Base-by-base conservation (phyloP, 495 filamentous ascomycete species). In the Tetracladium setigerum region DNA sequence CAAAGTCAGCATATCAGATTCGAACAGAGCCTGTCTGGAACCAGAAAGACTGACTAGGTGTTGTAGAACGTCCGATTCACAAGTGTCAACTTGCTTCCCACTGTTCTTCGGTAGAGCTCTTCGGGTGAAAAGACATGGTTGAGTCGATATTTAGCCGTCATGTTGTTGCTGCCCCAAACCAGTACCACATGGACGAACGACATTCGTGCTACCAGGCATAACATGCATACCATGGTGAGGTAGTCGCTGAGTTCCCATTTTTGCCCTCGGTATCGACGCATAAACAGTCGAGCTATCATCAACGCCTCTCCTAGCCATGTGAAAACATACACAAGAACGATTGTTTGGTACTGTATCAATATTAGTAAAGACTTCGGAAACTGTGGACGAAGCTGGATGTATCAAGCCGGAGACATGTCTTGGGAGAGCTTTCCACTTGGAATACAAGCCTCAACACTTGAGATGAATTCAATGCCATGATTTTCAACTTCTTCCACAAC, bases 101-200 rank as follows among this genome's bases (percentile, higher is more conserved):
- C 54, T 40, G 59, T 59, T 35, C 62, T 49, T 17, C 52, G 61
- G 38, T 56, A 63, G 34, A 67, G 62, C 44, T 65, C 64, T 4
- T 42, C 24, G 1, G 38, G 15, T 15, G 56, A 55, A 45, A 67
- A 67, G 13, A 48, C 32, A 47, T 61, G 53, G 1, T 37, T 38
- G 0, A 40, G 27, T 27, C 61, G 53, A 35, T 51, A 48, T 7
- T 24, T 22, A 10, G 34, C 19, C 4, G 61, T 30, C 39, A 67
- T 47, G 36, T 67, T 67, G 50, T 64, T 67, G 32, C 46, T 65
- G 16, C 62, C 62, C 62, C 64, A 65, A n/a, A 61, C 35, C 4
- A 64, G 31, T 31, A 64, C 54, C 10, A 67, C 59, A 51, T 59
- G 53, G 38, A 61, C 58, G n/a, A 67, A 50, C n/a, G 59, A 46